Conservation (phyloP, 176 grass and related monocot genomes). For the Oryza brachyantha region DNA sequence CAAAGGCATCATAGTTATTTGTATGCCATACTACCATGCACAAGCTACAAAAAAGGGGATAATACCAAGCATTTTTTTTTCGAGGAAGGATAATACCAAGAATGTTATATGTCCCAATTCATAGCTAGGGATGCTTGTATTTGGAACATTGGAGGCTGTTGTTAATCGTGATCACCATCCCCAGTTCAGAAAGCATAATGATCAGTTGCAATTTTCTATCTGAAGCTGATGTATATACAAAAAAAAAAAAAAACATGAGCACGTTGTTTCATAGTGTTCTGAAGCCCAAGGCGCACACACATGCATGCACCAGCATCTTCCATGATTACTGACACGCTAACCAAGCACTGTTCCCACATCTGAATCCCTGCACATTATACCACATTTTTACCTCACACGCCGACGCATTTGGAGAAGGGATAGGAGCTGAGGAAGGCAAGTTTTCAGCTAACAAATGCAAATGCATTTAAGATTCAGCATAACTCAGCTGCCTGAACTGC, state of each 20-base stretch:
- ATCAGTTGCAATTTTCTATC: neutral
- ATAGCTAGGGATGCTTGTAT: no score
- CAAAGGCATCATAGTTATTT: neutral
- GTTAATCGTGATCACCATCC: neutral
- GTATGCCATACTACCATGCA: neutral
- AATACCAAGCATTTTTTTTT: neutral
- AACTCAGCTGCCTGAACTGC: neutral
- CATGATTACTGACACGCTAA: conserved; percentile 12
- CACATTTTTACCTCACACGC: neutral
- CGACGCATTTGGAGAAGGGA: neutral
- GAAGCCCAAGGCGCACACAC: neutral
- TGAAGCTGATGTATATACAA: neutral
- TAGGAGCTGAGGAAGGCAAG: neutral
- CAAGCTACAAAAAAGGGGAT: neutral
- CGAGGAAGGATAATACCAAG: no score
- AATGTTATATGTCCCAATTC: no score
- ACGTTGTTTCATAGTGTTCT: neutral
- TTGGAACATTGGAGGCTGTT: no score
- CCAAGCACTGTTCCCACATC: conserved; percentile 7
- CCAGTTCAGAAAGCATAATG: neutral
- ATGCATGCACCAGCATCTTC: conserved; percentile 14
- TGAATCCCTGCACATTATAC: neutral
- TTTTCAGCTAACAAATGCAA: neutral
- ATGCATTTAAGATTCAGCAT: neutral
- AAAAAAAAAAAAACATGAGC: neutral